Conservation (phyloP, 192 early-diverging fungal species). For the Backusella mclennaniae region DNA sequence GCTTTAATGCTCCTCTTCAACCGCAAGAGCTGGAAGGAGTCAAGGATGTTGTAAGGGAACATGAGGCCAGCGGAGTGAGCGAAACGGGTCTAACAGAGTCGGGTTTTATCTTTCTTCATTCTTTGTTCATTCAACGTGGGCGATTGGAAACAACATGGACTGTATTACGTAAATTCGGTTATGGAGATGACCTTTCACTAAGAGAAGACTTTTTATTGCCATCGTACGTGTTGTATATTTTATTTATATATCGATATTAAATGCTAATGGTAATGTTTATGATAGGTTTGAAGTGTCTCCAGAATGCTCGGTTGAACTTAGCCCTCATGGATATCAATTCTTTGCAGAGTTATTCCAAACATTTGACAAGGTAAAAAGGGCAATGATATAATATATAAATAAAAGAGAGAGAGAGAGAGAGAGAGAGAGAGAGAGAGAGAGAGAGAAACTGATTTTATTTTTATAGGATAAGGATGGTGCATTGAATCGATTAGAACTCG, state of each 20-base stretch:
- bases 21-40: constrained; percentile 94
- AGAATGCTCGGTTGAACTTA: constrained; percentile 94
- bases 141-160: constrained; percentile 99
- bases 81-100: constrained; percentile 86
- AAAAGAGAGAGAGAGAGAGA: constrained; percentile 4
- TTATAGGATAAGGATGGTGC: constrained; percentile 95
- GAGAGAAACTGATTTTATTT: not conserved
- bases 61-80: constrained; percentile 83
- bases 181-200: constrained; percentile 91
- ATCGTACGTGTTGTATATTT: constrained; percentile 41
- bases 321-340: constrained; percentile 91
- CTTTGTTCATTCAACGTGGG: constrained; percentile 95
- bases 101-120: constrained; percentile 93
- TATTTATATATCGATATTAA: not conserved
- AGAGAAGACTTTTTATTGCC: constrained; percentile 91
- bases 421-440: not conserved
- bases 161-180: constrained; percentile 93
- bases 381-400: not conserved
- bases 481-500: constrained; percentile 80
- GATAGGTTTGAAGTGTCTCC: constrained; percentile 79
- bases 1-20: constrained; percentile 96
- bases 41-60: constrained; percentile 90
- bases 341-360: constrained; percentile 92
- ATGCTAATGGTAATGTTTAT: not conserved
- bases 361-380: constrained; percentile 73